Conservation (phyloP, 441 rosid genomes). For the Erodium moschatum region DNA sequence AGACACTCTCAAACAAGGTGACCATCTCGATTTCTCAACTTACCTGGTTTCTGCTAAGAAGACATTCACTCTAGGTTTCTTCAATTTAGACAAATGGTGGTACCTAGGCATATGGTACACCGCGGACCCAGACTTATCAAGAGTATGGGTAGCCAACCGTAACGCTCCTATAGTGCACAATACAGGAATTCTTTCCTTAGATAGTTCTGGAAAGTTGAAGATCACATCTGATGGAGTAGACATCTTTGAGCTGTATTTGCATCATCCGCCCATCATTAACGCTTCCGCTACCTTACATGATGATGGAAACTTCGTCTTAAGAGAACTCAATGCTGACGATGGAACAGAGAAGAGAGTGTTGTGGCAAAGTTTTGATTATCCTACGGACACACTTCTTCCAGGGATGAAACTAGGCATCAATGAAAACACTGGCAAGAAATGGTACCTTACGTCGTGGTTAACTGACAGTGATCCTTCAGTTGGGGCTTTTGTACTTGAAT, state of each 20-base stretch:
- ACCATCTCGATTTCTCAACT: not conserved
- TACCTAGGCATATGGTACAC: slow-evolving; percentile 4
- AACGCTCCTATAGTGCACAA: not conserved
- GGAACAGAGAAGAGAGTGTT: not conserved
- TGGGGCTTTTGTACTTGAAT: not conserved
- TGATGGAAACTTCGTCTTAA: not conserved
- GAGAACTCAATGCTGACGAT: not conserved
- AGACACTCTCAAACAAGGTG: not conserved
- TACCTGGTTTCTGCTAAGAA: not conserved
- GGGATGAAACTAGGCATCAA: not conserved
- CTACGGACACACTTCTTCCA: not conserved
- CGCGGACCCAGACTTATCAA: not conserved
- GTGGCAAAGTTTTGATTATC: slow-evolving; percentile 5
- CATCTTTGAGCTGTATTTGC: not conserved
- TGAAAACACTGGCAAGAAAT: not conserved
- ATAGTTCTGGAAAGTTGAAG: not conserved
- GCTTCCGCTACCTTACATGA: not conserved
- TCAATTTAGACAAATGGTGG: not conserved
- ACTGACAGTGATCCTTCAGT: not conserved
- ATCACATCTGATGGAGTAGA: not conserved
- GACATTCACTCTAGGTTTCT: not conserved
- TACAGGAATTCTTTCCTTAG: not conserved
- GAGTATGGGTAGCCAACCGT: slow-evolving; percentile 1
- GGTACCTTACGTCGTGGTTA: slow-evolving; percentile 3
- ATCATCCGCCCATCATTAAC: not conserved